phyloP scores from a whole-genome alignment of 2,329 filamentous ascomycete genomes.

The Fusarium globosum region DNA sequence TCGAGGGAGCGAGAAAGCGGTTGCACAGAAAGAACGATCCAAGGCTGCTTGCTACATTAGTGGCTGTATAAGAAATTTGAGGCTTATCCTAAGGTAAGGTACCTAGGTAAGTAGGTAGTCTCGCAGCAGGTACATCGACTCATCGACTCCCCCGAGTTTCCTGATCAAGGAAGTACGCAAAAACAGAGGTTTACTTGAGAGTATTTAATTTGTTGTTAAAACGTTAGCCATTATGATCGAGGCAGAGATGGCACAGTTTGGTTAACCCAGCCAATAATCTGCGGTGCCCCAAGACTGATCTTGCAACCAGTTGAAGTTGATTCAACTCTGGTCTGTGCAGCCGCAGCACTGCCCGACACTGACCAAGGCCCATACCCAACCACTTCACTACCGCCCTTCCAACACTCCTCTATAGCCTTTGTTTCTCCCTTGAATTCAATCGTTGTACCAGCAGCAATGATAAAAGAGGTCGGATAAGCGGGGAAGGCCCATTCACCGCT shows the following conservation, averaged over 20 bases:
- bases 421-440: not conserved
- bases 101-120: too few species aligned
- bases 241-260: not conserved
- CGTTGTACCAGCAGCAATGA: not conserved
- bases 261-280: not conserved
- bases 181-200: not conserved
- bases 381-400: not conserved
- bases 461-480: not conserved
- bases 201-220: too few species aligned
- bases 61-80: too few species aligned
- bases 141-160: too few species aligned
- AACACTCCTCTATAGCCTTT: not conserved
- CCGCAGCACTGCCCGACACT: not conserved
- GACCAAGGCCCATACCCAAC: not conserved
- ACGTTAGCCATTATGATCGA: not conserved
- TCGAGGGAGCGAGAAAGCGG: too few species aligned
- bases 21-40: not conserved
- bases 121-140: not conserved
- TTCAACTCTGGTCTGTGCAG: not conserved
- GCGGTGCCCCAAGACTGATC: not conserved
- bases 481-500: not conserved
- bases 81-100: too few species aligned
- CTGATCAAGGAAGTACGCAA: fast-evolving
- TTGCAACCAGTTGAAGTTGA: not conserved
- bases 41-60: not conserved